Evolutionary conservation across 106 monocot genomes (phyloP), one percentile per base, ranked within the genome.

Genomic region (Agapanthus africanus): DNA sequence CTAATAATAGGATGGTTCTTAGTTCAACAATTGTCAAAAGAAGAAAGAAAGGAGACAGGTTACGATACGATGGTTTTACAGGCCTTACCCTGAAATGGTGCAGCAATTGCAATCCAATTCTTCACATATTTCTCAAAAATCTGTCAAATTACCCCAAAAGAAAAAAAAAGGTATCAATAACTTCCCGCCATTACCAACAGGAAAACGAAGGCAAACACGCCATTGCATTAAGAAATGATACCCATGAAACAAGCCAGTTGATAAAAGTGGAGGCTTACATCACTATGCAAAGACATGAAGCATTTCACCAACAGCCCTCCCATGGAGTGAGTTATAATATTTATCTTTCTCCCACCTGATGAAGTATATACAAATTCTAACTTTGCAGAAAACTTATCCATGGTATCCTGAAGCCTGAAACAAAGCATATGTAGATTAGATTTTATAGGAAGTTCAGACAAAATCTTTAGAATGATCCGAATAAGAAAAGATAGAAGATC

Each of bases 91-190:
- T 90, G 93, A 84, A 99, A 99, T 71, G 99, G 99, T 72, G 99
- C 87, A 74, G 99, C 99, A 83, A 99, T 99, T 42, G 99, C 90
- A 80, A 99, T 83, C 99, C 99, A 99, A 54, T 70, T 85, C 70
- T 93, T 87, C 70, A 99, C 93, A 85, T 90, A 99, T 67, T 99
- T 99, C 75, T 93, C 87, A 76, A 93, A 99, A 75, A 99, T 74
- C 93, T 99, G 70, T 34, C 11, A 4, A 77, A 59, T 34, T n/a
- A n/a, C n/a, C n/a, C n/a, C n/a, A n/a, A n/a, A 46, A 27, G 14
- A 59, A 7, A 63, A 63, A 63, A 15, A n/a, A n/a, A n/a, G n/a
- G n/a, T n/a, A n/a, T n/a, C n/a, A n/a, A n/a, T 34, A 15, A 37
- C n/a, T n/a, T n/a, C 49, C 11, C 31, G 40, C 41, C 26, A 35